Evolutionary conservation across 2,329 filamentous ascomycete genomes (phyloP).

Genomic region (Phoma sp.): DNA sequence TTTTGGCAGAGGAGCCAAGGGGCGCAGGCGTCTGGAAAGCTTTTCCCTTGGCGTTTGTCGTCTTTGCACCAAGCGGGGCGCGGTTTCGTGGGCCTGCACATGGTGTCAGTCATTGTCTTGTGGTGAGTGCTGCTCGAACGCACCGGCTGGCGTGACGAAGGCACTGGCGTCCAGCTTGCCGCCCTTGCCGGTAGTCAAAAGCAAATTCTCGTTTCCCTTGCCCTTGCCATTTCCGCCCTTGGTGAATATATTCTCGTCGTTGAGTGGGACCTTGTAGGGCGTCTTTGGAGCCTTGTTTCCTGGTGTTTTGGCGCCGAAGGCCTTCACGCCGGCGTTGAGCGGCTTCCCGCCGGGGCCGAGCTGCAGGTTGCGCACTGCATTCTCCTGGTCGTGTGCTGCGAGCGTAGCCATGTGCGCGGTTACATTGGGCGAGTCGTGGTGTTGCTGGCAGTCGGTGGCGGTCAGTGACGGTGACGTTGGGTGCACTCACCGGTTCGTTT

Average conservation of each 20-base stretch:
- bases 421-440: constrained; percentile 40
- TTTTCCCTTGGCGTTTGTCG: constrained; percentile 87
- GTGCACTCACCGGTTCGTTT: constrained; percentile 19
- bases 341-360: constrained; percentile 74
- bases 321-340: constrained; percentile 68
- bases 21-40: constrained; percentile 70
- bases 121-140: neutral
- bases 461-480: constrained; percentile 1
- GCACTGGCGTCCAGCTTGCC: constrained; percentile 64
- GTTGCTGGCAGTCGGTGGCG: constrained; percentile 10
- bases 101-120: constrained; percentile 9
- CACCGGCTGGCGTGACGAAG: constrained; percentile 83
- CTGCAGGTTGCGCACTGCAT: constrained; percentile 78
- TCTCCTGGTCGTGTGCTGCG: constrained; percentile 83
- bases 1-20: constrained; percentile 65
- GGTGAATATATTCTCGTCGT: constrained; percentile 83
- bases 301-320: constrained; percentile 77
- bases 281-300: constrained; percentile 79
- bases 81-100: constrained; percentile 68
- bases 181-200: constrained; percentile 59
- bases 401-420: constrained; percentile 66
- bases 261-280: constrained; percentile 75
- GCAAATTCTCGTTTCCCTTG: constrained; percentile 64
- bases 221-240: constrained; percentile 67
- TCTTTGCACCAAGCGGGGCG: constrained; percentile 90